Base-by-base conservation (phyloP, 768 basidiomycete genomes). In the Russula sp. region DNA sequence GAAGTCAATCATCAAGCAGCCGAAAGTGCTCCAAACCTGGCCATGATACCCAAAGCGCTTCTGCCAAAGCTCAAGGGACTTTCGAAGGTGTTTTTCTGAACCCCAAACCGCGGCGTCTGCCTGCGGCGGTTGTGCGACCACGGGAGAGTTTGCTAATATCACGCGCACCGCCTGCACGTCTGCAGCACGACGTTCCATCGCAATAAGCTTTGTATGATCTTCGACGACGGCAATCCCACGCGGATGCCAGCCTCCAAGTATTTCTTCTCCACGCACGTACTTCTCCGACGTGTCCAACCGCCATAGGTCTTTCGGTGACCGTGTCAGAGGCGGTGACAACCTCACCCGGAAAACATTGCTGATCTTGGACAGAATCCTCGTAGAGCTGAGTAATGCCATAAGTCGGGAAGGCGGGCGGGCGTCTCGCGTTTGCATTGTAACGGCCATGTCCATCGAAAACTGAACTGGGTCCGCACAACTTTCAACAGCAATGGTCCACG, bases 261-360 rank as follows among this genome's bases (percentile, higher is more conserved):
- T 75, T 70, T 98, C 95, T 73, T 98, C 95, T 9, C 96, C 96
- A 51, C 88, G 83, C 0, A 99, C 94, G 75, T 95, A 98, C 73
- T 94, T 95, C 76, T 92, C 90, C 32, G 91, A 87, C 1, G 96
- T 98, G 76, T 99, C 94, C 57, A 98, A 79, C 46, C 94, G 80
- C 97, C 96, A 98, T 16, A 99, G 79, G 67, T 98, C 94, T 72
- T 86, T 86, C 2, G 92, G 83, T 0, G 90, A 94, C 50, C 92
- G 86, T 22, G 92, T 93, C 65, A 92, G 77, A 18, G 92, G 89
- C 14, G 96, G 94, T 3, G 85, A 85, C 36, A 98, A 80, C 51
- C 83, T 81, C 55, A 98, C 81, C 36, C 80, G 83, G 79, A 95
- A 99, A 51, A 97, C 82, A n/a, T 85, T 84, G 71, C 89, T 91